These are phyloP conservation scores for Phytophthora vignae DNA, from an alignment of 352 stramenopile species.

Conservation along the genomic window DNA sequence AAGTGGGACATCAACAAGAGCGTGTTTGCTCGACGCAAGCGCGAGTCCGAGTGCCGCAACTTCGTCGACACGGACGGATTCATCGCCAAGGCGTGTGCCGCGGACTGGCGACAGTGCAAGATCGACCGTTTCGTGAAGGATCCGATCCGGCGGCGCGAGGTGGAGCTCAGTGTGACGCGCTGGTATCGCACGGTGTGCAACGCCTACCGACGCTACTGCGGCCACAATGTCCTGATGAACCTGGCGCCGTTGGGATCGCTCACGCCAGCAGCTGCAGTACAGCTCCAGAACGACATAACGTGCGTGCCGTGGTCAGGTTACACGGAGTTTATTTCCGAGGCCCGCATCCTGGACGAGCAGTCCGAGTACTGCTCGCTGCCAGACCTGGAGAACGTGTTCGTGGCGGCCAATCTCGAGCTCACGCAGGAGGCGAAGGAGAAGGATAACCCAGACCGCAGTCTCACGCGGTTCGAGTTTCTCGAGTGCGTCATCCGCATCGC, in stretches of 20 bases:
- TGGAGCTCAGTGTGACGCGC: constrained; percentile 58
- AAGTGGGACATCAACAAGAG: constrained; percentile 88
- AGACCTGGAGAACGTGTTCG: constrained; percentile 85
- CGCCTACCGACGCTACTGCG: constrained; percentile 73
- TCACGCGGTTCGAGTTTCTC: constrained; percentile 84
- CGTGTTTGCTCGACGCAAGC: constrained; percentile 68
- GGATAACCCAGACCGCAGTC: constrained; percentile 79
- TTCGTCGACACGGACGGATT: constrained; percentile 77
- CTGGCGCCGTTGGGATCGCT: constrained; percentile 49
- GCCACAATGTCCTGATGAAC: constrained; percentile 65
- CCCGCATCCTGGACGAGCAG: constrained; percentile 66
- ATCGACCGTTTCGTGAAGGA: constrained; percentile 83
- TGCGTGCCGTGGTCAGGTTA: constrained; percentile 80
- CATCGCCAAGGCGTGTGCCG: constrained; percentile 67
- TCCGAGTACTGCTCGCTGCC: constrained; percentile 74
- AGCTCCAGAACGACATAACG: constrained; percentile 75
- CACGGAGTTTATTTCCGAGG: constrained; percentile 72
- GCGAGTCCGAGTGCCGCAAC: constrained; percentile 65
- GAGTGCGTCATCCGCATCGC: constrained; percentile 79
- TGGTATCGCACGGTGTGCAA: constrained; percentile 69
- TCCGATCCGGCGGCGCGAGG: constrained; percentile 55
- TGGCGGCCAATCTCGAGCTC: constrained; percentile 80
- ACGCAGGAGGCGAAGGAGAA: constrained; percentile 83
- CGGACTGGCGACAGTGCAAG: constrained; percentile 81
- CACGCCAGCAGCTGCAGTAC: constrained; percentile 48